phyloP scores from a whole-genome alignment of 179 eudicot species.

The Silene noctiflora region DNA sequence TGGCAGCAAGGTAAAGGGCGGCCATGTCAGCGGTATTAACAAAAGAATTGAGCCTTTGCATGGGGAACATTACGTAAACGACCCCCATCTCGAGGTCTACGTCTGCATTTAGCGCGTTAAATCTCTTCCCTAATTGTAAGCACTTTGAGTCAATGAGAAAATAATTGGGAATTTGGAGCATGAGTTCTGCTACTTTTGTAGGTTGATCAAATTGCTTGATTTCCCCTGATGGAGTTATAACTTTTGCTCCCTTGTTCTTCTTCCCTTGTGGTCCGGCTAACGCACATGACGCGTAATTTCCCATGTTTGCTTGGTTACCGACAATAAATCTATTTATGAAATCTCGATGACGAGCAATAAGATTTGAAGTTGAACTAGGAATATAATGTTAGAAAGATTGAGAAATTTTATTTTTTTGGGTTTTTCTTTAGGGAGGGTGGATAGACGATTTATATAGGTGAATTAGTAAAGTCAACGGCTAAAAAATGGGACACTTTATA shows the following conservation, averaged over 20 bases:
- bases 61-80: conserved; percentile 65
- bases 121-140: conserved; percentile 50
- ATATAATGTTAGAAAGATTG: no score
- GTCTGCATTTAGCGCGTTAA: conserved; percentile 67
- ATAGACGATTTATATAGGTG: background rate
- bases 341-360: no score
- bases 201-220: conserved; percentile 46
- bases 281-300: conserved; percentile 72
- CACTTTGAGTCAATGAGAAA: conserved; percentile 56
- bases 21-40: conserved; percentile 67
- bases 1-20: conserved; percentile 47
- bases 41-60: conserved; percentile 58
- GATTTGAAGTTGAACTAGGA: no score
- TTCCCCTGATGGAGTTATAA: conserved; percentile 65
- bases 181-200: conserved; percentile 69
- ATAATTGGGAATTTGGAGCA: conserved; percentile 63
- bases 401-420: no score
- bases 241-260: conserved; percentile 35
- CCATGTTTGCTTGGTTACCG: conserved; percentile 42
- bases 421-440: background rate
- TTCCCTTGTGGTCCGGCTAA: conserved; percentile 32
- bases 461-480: background rate
- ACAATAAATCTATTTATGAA: background rate
- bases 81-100: conserved; percentile 61
- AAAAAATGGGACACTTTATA: background rate